These are phyloP conservation scores for Epichloe amarillans DNA, from an alignment of 2,329 filamentous ascomycete species.

Conservation along the genomic window DNA sequence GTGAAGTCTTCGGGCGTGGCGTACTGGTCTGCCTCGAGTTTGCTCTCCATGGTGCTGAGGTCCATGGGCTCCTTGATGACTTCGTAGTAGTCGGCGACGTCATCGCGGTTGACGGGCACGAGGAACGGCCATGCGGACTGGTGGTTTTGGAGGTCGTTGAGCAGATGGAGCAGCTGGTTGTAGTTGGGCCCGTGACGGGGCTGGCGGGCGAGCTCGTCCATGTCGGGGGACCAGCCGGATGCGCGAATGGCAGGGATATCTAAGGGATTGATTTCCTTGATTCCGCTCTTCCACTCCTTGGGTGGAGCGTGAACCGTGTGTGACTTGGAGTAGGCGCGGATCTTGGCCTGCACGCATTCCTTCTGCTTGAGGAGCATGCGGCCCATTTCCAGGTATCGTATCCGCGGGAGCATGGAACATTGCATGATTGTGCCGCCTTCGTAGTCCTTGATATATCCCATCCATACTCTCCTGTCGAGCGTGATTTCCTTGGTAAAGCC, in stretches of 20 bases:
- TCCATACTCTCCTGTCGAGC: constrained; percentile 80
- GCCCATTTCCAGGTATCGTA: constrained; percentile 84
- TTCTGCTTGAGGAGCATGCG: constrained; percentile 97
- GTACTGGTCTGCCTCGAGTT: constrained; percentile 76
- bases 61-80: constrained; percentile 99
- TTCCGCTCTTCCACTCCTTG: constrained; percentile 68
- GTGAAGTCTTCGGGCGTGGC: constrained; percentile 85
- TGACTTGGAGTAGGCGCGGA: constrained; percentile 76
- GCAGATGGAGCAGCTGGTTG: constrained; percentile 79
- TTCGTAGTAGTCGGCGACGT: constrained; percentile 97
- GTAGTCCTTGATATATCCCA: constrained; percentile 99
- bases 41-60: constrained; percentile 85
- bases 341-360: constrained; percentile 88
- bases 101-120: constrained; percentile 84
- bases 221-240: constrained; percentile 87
- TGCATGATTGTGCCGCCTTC: constrained; percentile 99
- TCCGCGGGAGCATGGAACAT: constrained; percentile 89
- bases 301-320: constrained; percentile 81
- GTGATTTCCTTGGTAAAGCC: constrained; percentile 98
- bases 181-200: constrained; percentile 94
- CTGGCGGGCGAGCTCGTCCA: constrained; percentile 92
- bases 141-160: constrained; percentile 93
- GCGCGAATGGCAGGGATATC: constrained; percentile 78
- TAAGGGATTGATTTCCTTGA: constrained; percentile 68
- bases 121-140: constrained; percentile 89